Evolutionary conservation across 495 filamentous ascomycete genomes (phyloP), one percentile per base, ranked within the genome.

Genomic region (Bombardia bombarda): DNA sequence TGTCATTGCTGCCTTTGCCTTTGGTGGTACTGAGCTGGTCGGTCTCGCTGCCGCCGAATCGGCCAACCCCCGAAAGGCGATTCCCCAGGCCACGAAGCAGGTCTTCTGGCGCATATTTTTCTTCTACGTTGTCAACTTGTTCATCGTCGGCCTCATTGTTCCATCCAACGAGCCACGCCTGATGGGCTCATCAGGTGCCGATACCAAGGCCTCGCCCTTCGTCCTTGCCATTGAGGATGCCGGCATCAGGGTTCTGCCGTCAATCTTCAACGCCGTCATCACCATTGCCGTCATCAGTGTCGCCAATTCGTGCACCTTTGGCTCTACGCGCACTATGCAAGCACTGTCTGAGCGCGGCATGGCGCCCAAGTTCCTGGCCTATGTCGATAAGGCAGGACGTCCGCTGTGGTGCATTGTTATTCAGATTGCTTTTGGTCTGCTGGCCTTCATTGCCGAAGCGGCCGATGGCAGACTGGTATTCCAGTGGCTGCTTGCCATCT

Each of bases 91-190:
- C 4, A 82, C 82, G 8, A 82, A 82, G 32, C 78, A 86, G 42
- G 86, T 87, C 42, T 90, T 94, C 62, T 90, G 84, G 72, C 84
- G 88, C 38, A 86, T 95, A 55, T 58, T 83, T 41, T 75, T 93
- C 67, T 93, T 95, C 71, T 94, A 93, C 63, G 62, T 82, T 34
- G 51, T 82, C 36, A 74, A 70, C 36, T 65, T 83, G 17, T 73
- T 80, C 57, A 60, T 83, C 38, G 57, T 83, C 21, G 80, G 80
- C 24, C 63, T 84, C 33, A 63, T 83, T 40, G 53, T 75, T 7
- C 53, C 45, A 2, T 51, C 50, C 7, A 33, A 51, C 42, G 61
- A 73, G 51, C 74, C 73, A 1, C 26, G 61, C 46, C 49, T 64
- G 31, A 47, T 72, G 48, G 41, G 66, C 37, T 38, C 67, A 55